Base-by-base conservation (phyloP, 345 rosid species). In the Zanthoxylum bungeanum region DNA sequence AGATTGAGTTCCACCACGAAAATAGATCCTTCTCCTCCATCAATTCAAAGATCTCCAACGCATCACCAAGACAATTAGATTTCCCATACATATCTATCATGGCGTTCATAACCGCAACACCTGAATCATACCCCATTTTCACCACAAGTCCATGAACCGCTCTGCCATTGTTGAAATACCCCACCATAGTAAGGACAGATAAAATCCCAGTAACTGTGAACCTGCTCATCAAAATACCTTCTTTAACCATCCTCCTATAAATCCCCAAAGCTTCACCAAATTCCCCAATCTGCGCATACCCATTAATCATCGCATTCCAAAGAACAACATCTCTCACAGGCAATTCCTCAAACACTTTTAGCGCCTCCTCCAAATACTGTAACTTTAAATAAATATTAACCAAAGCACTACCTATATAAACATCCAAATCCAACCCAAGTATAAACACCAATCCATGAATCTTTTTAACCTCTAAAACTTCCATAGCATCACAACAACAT, bases 41-140 rank as follows among this genome's bases (percentile, higher is more conserved):
- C 66, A 63, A 79, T 66, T 80, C 76, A 46, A 88, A 90, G 61
- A 86, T 80, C 39, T 28, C 42, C 22, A 74, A 34, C 12, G 91
- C 89, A 33, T 78, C 87, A 52, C 53, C 70, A n/a, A 82, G 25
- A 73, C 76, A 64, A 30, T 81, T 82, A 71, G 89, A 79, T 80
- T 90, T 90, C 10, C 91, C 89, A 74, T 90, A 88, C 91, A 88
- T 79, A 81, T 90, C 89, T 78, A 90, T 82, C 80, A 89, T 74
- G 0, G 91, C 85, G 75, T 81, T 85, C n/a, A 77, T 79, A 64
- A 90, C 89, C 5, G 61, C 75, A 44, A 70, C 56, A 58, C 74
- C 71, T 4, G 78, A 77, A 46, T 62, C 78, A 40, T 70, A 79
- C 11, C 89, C 88, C 55, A 71, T 52, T 69, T 88, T 86, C 64